These are phyloP conservation scores for Linderniella brevidens DNA, from an alignment of 257 asterid genomes.

Conservation along the genomic window DNA sequence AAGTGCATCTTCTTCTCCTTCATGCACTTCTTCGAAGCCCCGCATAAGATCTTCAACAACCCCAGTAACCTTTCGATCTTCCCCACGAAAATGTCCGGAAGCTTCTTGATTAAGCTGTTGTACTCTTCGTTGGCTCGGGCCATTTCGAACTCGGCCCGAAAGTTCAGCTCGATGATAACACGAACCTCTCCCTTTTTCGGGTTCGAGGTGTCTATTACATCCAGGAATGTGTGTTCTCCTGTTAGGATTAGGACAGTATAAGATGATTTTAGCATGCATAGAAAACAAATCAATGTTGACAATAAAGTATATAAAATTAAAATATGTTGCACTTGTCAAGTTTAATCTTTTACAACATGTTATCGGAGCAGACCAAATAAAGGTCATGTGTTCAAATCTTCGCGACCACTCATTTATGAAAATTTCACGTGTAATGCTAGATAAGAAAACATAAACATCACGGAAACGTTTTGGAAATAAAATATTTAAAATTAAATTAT, in stretches of 20 bases:
- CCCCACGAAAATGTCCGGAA: conserved; percentile 64
- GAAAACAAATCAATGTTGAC: too few relatives aligned
- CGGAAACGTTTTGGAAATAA: too few relatives aligned
- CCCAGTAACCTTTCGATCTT: conserved; percentile 52
- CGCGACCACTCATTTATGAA: too few relatives aligned
- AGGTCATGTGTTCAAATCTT: too few relatives aligned
- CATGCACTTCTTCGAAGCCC: conserved; percentile 74
- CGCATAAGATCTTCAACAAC: conserved; percentile 48
- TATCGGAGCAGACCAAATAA: too few relatives aligned
- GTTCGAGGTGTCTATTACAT: conserved; percentile 51
- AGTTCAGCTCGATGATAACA: conserved; percentile 53
- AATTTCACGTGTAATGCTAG: too few relatives aligned
- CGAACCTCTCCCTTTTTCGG: conserved; percentile 40
- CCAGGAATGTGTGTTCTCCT: conserved; percentile 83
- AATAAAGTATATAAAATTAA: too few relatives aligned
- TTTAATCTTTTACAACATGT: too few relatives aligned
- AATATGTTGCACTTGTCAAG: too few relatives aligned
- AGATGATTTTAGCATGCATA: too few relatives aligned
- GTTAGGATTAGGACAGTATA: background rate
- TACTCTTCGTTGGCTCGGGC: conserved; percentile 72
- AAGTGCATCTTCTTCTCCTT: conserved; percentile 77
- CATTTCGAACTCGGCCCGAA: conserved; percentile 69
- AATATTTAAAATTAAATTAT: too few relatives aligned
- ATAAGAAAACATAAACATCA: too few relatives aligned
- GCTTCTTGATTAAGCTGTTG: conserved; percentile 27